Conservation (phyloP, 2,329 filamentous ascomycete genomes). For the Dactylonectria estremocensis region DNA sequence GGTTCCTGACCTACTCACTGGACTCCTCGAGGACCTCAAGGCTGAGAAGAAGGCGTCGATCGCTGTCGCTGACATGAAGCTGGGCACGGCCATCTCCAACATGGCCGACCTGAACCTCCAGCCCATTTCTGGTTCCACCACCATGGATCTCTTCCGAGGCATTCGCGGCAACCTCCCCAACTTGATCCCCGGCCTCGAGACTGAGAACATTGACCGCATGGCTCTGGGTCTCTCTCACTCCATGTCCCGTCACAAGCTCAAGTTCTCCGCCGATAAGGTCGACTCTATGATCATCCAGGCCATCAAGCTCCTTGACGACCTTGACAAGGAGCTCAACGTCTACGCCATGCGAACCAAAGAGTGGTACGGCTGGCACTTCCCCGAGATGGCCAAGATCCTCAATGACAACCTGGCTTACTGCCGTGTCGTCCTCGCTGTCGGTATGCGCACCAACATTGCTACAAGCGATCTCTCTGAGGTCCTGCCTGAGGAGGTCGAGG, state of each 20-base stretch:
- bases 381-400: conserved; percentile 95
- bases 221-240: conserved; percentile 96
- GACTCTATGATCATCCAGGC: conserved; percentile 99
- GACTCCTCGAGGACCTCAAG: conserved; percentile 90
- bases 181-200: conserved; percentile 88
- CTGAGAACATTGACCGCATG: conserved; percentile 93
- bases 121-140: conserved; percentile 75
- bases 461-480: conserved; percentile 88
- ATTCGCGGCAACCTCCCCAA: conserved; percentile 93
- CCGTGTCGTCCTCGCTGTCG: conserved; percentile 88
- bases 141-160: conserved; percentile 90
- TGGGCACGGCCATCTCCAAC: conserved; percentile 93
- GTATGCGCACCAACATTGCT: conserved; percentile 86
- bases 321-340: conserved; percentile 99
- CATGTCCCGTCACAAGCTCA: conserved; percentile 96
- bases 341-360: conserved; percentile 99
- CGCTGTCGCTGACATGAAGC: conserved; percentile 93
- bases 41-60: conserved; percentile 98
- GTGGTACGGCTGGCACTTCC: conserved; percentile 99
- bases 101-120: conserved; percentile 89
- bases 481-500: conserved; percentile 95
- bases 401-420: conserved; percentile 98
- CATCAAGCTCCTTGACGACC: conserved; percentile 91
- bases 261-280: conserved; percentile 98
- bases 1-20: conserved; percentile 88